These are phyloP conservation scores for Claviceps capensis DNA, from an alignment of 2,329 filamentous ascomycete genomes.

Conservation along the genomic window DNA sequence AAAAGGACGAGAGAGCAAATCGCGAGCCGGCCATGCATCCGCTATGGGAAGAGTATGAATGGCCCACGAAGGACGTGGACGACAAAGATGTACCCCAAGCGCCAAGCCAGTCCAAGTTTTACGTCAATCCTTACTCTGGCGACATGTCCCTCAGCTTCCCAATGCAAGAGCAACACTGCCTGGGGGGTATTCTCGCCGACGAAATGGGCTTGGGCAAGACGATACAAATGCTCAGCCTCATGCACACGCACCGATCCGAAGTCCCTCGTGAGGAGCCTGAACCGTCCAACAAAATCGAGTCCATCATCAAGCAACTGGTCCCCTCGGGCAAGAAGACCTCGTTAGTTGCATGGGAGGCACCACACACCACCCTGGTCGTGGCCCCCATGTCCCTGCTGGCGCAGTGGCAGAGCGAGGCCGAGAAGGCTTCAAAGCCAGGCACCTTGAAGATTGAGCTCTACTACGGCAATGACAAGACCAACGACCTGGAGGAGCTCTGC, in stretches of 20 bases:
- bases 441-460: conserved; percentile 79
- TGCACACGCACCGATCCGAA: conserved; percentile 68
- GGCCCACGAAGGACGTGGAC: conserved; percentile 79
- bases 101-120: conserved; percentile 60
- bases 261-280: conserved; percentile 24
- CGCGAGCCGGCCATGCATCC: conserved; percentile 84
- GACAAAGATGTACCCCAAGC: conserved; percentile 59
- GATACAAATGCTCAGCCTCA: conserved; percentile 91
- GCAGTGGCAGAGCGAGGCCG: conserved; percentile 92
- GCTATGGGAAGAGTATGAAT: conserved; percentile 89
- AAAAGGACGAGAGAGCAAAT: conserved; percentile 61
- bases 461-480: conserved; percentile 75
- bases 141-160: conserved; percentile 88
- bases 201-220: conserved; percentile 98
- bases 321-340: conserved; percentile 16
- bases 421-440: conserved; percentile 75
- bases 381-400: conserved; percentile 93
- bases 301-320: conserved; percentile 43
- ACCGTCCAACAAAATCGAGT: conserved; percentile 14
- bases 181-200: conserved; percentile 86
- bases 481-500: conserved; percentile 68
- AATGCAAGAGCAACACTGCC: conserved; percentile 82
- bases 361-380: conserved; percentile 85
- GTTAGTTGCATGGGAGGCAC: conserved; percentile 50
- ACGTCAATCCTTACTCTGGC: conserved; percentile 93